Conservation (phyloP, 176 grass and related monocot species). For the Carex littledalei region DNA sequence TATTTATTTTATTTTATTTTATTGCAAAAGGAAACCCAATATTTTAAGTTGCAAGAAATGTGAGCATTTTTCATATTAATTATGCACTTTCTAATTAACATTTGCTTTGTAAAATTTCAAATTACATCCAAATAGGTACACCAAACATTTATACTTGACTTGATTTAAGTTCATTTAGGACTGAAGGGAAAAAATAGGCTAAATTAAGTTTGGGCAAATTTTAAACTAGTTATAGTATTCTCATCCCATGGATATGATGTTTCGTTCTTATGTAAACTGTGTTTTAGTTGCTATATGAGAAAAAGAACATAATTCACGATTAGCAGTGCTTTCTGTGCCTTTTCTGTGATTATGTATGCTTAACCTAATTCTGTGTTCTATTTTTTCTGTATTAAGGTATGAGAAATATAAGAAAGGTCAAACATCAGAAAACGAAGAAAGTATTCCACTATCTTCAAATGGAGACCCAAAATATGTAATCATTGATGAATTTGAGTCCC, state of each 20-base stretch:
- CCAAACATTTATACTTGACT: background rate
- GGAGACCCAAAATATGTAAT: slow-evolving; percentile 82
- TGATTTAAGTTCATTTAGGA: background rate
- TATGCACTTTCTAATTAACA: background rate
- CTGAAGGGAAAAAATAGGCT: background rate
- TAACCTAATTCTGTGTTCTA: slow-evolving; percentile 21
- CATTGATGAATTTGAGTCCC: slow-evolving; percentile 72
- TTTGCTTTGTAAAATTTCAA: background rate
- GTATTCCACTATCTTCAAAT: slow-evolving; percentile 41
- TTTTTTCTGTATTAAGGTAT: slow-evolving; percentile 52
- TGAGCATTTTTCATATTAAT: background rate
- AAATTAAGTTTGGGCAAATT: background rate
- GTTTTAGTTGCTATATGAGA: background rate
- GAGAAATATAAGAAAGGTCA: slow-evolving; percentile 75
- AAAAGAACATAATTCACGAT: background rate
- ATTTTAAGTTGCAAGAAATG: background rate
- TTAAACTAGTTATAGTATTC: background rate
- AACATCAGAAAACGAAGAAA: slow-evolving; percentile 39
- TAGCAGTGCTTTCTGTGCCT: background rate
- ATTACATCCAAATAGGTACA: background rate
- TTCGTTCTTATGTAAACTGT: background rate
- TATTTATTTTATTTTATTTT: slow-evolving; percentile 1
- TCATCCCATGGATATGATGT: background rate
- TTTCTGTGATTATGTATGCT: slow-evolving; percentile 1
- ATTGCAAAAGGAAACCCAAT: background rate